phyloP scores from a whole-genome alignment of 1,139 yeast species.

The Magnusiomyces fungicola region DNA sequence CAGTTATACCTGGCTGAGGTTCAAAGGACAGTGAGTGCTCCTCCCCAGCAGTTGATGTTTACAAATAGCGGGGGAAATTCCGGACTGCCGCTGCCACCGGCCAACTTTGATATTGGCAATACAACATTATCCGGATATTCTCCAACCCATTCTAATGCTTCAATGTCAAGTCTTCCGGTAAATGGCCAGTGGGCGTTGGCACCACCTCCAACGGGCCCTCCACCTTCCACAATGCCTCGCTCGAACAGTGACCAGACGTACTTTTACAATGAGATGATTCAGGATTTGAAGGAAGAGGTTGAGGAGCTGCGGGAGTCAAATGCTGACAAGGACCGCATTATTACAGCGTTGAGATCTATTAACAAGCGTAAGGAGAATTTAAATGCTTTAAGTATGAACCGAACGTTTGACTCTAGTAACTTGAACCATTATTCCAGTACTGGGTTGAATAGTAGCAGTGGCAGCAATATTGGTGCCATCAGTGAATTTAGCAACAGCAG shows the following conservation, averaged over 20 bases:
- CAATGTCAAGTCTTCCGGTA: background rate
- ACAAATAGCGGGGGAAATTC: too few relatives aligned
- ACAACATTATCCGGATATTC: background rate
- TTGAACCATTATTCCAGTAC: background rate
- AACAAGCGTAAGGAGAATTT: constrained; percentile 27
- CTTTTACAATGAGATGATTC: constrained; percentile 31
- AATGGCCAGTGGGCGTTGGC: constrained; percentile 5
- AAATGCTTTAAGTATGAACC: constrained; percentile 4
- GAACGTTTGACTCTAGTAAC: background rate
- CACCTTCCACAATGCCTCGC: constrained; percentile 8
- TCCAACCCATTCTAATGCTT: too few relatives aligned
- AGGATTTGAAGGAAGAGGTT: constrained; percentile 67
- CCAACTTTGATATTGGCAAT: too few relatives aligned
- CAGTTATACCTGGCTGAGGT: background rate
- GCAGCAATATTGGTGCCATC: too few relatives aligned
- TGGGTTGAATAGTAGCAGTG: too few relatives aligned
- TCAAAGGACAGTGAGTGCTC: background rate
- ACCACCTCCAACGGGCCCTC: background rate
- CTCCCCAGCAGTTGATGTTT: too few relatives aligned
- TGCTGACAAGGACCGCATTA: constrained; percentile 67
- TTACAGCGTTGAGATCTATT: constrained; percentile 48
- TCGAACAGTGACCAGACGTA: constrained; percentile 2
- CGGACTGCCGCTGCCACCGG: too few relatives aligned
- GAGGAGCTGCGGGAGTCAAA: constrained; percentile 54
- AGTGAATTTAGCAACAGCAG: too few relatives aligned